Conservation (phyloP, 257 asterid species). For the Penstemon barbatus region DNA sequence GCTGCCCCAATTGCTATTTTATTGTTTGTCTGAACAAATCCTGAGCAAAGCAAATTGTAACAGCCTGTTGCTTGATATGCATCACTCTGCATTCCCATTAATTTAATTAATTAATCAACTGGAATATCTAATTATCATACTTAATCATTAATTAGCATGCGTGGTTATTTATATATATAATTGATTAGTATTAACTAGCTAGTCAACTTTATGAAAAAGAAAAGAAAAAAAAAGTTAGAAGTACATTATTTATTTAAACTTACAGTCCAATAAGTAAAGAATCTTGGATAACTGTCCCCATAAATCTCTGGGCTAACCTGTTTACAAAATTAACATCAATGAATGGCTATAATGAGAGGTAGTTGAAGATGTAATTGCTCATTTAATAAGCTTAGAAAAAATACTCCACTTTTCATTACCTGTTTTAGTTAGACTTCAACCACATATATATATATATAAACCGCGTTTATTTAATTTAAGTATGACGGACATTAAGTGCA, state of each 20-base stretch:
- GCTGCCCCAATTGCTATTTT: conserved; percentile 90
- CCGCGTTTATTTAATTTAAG: too few relatives aligned
- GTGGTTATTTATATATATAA: background rate
- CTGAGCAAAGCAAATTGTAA: conserved; percentile 88
- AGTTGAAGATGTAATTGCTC: conserved; percentile 43
- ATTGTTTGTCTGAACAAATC: conserved; percentile 84
- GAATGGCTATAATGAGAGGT: conserved; percentile 30
- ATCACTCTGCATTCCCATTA: conserved; percentile 60
- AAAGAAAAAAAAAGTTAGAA: background rate
- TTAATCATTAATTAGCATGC: conserved; percentile 27
- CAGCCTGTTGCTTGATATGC: conserved; percentile 94
- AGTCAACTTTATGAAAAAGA: background rate
- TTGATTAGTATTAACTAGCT: too few relatives aligned
- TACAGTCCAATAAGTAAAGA: conserved; percentile 96
- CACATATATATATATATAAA: too few relatives aligned
- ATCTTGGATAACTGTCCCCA: conserved; percentile 83
- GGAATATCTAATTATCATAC: conserved; percentile 14
- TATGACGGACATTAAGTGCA: too few relatives aligned
- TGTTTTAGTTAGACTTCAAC: background rate
- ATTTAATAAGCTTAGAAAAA: conserved; percentile 30
- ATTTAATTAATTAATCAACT: conserved; percentile 24
- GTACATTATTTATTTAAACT: conserved; percentile 31
- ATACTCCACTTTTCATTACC: background rate
- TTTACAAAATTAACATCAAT: conserved; percentile 23
- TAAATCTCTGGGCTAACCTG: conserved; percentile 95